phyloP scores from a whole-genome alignment of 345 rosid species.

The Zanthoxylum bungeanum region DNA sequence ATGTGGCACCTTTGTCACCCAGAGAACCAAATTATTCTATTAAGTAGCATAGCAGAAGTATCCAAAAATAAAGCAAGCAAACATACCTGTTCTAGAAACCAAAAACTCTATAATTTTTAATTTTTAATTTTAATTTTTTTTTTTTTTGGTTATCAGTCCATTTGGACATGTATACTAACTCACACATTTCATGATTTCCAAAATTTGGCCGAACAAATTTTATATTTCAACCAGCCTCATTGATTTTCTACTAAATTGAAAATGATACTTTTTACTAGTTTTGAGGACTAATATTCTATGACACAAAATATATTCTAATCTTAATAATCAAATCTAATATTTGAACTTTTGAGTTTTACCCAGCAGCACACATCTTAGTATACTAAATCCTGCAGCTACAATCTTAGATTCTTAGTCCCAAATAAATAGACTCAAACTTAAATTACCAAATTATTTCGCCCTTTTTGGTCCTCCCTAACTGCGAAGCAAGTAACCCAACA shows the following conservation, averaged over 20 bases:
- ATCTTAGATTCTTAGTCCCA: no score
- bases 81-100: background rate
- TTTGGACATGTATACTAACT: background rate
- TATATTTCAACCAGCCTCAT: background rate
- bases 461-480: no score
- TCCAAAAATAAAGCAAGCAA: no score
- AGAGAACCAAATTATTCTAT: background rate
- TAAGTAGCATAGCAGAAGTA: background rate
- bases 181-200: background rate
- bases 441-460: no score
- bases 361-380: background rate
- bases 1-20: background rate
- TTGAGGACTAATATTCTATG: background rate
- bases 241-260: background rate
- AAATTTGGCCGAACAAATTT: background rate
- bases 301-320: background rate
- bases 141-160: background rate
- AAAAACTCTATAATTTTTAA: background rate
- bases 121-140: no score
- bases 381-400: no score
- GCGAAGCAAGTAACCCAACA: no score
- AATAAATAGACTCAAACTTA: no score
- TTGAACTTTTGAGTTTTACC: background rate
- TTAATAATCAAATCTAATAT: background rate
- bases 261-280: background rate